A percentile compares a stretch with the other conserved stretches of the same genome.
These are phyloP conservation scores for Chaetomiaceae sp. DNA, from an alignment of 2,329 filamentous ascomycete species.

Conservation along the genomic window DNA sequence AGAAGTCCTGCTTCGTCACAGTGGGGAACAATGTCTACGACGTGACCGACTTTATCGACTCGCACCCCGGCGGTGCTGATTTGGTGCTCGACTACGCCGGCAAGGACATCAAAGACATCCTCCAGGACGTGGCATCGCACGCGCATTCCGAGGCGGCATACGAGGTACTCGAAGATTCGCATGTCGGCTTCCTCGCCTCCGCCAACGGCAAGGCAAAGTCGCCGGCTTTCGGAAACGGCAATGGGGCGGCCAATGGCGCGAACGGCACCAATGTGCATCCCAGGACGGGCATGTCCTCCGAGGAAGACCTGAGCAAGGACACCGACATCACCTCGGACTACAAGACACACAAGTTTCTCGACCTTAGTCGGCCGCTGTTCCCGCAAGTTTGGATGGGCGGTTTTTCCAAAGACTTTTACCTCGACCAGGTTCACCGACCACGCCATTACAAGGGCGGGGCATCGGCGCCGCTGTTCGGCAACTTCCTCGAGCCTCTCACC, in stretches of 20 bases:
- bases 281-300: slow-evolving; percentile 82
- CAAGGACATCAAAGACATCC: slow-evolving; percentile 76
- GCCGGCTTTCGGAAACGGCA: slow-evolving; percentile 28
- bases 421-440: slow-evolving; percentile 92
- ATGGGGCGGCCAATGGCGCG: slow-evolving; percentile 32
- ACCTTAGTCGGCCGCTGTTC: slow-evolving; percentile 78
- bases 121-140: slow-evolving; percentile 80
- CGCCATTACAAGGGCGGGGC: slow-evolving; percentile 92
- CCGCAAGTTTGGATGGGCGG: slow-evolving; percentile 83
- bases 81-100: slow-evolving; percentile 86
- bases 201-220: slow-evolving; percentile 33
- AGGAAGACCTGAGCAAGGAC: slow-evolving; percentile 79
- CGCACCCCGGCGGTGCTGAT: slow-evolving; percentile 86
- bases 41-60: slow-evolving; percentile 82
- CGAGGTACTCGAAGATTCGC: slow-evolving; percentile 82
- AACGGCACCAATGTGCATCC: slow-evolving; percentile 43
- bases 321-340: slow-evolving; percentile 75
- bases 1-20: slow-evolving; percentile 87
- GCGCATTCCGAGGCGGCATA: slow-evolving; percentile 89
- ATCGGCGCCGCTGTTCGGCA: slow-evolving; percentile 91
- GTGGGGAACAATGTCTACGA: slow-evolving; percentile 90
- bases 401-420: slow-evolving; percentile 93
- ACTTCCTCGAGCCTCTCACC: slow-evolving; percentile 95
- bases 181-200: slow-evolving; percentile 73
- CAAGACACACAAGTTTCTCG: slow-evolving; percentile 89